A percentile compares a stretch with the other conserved stretches of the same genome.
Conservation (phyloP, 2,329 filamentous ascomycete species). For the Aspergillus fumigatiaffinis region DNA sequence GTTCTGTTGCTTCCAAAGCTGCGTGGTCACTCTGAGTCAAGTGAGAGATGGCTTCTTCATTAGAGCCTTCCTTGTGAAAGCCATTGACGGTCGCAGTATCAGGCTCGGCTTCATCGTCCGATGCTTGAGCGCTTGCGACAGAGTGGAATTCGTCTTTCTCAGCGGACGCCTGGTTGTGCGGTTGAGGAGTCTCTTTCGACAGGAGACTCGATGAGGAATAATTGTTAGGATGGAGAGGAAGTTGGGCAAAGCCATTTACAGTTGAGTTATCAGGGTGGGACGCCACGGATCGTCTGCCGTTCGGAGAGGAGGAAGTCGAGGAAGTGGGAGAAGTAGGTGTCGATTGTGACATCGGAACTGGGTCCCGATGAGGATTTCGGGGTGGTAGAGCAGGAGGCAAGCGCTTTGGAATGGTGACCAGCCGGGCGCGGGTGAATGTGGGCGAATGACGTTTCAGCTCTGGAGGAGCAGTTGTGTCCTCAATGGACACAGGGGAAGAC, state of each 20-base stretch:
- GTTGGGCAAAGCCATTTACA: conserved; percentile 14
- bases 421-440: conserved; percentile 68
- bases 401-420: conserved; percentile 82
- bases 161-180: conserved; percentile 9
- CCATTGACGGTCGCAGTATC: conserved; percentile 8
- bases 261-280: conserved; percentile 21
- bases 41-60: background rate
- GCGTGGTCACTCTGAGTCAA: background rate
- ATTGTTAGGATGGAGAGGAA: conserved; percentile 11
- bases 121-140: conserved; percentile 32
- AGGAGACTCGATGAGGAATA: conserved; percentile 11
- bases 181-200: conserved; percentile 8
- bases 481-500: conserved; percentile 16
- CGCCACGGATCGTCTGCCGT: conserved; percentile 16
- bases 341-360: conserved; percentile 14
- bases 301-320: conserved; percentile 21
- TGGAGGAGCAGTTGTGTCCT: conserved; percentile 50
- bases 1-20: background rate
- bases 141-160: conserved; percentile 43
- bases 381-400: conserved; percentile 70
- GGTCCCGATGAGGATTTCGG: conserved; percentile 57
- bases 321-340: conserved; percentile 22
- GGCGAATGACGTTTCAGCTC: conserved; percentile 61
- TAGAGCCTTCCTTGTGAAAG: background rate
- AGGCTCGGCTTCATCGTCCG: conserved; percentile 17